Evolutionary conservation across 2,329 filamentous ascomycete species (phyloP).

Genomic region (Ramularia collo-cygni): DNA sequence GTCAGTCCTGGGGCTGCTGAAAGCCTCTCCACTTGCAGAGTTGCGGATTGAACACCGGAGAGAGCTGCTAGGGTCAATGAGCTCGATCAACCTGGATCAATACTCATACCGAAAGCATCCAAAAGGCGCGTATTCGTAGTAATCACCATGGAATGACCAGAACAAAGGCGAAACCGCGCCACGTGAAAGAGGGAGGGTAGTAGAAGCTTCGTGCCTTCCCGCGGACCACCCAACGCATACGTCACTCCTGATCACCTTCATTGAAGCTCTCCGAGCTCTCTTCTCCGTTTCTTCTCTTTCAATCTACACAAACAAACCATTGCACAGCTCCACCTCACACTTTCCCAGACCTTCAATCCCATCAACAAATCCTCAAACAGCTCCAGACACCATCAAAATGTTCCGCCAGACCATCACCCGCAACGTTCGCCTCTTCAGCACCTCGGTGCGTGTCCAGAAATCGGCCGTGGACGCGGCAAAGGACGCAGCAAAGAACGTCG

Average conservation of each 20-base stretch:
- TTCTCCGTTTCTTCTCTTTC: background rate
- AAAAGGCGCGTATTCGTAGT: too few species aligned
- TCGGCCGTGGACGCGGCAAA: constrained; percentile 50
- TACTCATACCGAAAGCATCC: too few species aligned
- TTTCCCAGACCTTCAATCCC: background rate
- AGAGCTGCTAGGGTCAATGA: too few species aligned
- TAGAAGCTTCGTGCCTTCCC: background rate
- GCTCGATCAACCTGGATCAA: too few species aligned
- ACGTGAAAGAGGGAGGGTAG: constrained; percentile 2
- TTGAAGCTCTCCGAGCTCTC: background rate
- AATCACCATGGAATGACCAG: too few species aligned
- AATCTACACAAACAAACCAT: background rate
- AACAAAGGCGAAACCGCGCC: background rate
- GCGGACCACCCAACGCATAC: background rate
- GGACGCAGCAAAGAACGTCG: constrained; percentile 52
- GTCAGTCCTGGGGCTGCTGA: too few species aligned
- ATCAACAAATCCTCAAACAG: background rate
- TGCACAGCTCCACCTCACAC: too few species aligned
- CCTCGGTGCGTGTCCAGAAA: constrained; percentile 44
- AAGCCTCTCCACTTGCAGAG: too few species aligned
- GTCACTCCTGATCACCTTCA: background rate
- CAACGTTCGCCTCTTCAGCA: constrained; percentile 48
- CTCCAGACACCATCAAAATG: constrained; percentile 32
- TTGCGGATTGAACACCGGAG: too few species aligned
- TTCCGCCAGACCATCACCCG: constrained; percentile 40